Conservation (phyloP, 2,329 filamentous ascomycete species). For the Penicillium sp. region DNA sequence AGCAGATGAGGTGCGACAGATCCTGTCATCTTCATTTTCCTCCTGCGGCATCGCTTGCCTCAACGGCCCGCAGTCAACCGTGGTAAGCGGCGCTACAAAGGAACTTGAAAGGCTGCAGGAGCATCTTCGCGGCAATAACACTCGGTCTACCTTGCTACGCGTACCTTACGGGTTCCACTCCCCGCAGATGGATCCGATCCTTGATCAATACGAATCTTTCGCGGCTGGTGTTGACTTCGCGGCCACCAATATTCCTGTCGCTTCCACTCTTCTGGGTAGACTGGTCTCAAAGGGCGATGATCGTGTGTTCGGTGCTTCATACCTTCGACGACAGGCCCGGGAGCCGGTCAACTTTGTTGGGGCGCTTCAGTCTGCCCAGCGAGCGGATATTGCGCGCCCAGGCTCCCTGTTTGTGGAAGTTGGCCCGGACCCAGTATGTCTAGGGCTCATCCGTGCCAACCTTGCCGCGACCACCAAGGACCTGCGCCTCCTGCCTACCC, state of each 20-base stretch:
- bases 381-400: slow-evolving; percentile 63
- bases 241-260: slow-evolving; percentile 59
- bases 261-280: slow-evolving; percentile 66
- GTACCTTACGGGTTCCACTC: slow-evolving; percentile 60
- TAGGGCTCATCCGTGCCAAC: slow-evolving; percentile 65
- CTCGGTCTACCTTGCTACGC: not conserved
- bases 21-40: not conserved
- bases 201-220: slow-evolving; percentile 14
- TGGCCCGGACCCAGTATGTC: slow-evolving; percentile 69
- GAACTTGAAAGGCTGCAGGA: slow-evolving; percentile 57
- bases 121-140: not conserved
- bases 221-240: slow-evolving; percentile 51
- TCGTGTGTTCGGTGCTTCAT: slow-evolving; percentile 53
- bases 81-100: slow-evolving; percentile 63
- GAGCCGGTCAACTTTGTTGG: slow-evolving; percentile 68
- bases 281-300: slow-evolving; percentile 53
- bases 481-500: slow-evolving; percentile 50
- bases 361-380: slow-evolving; percentile 58
- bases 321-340: slow-evolving; percentile 64
- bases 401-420: slow-evolving; percentile 66
- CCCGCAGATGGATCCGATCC: slow-evolving; percentile 16
- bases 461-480: slow-evolving; percentile 48
- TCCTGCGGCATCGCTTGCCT: slow-evolving; percentile 63
- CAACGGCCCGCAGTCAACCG: slow-evolving; percentile 73
- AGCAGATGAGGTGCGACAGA: not conserved